A percentile compares a stretch with the other conserved stretches of the same genome.
Evolutionary conservation across 129 eudicot genomes (phyloP).

Genomic region (Chrysanthemum lavandulifolium): DNA sequence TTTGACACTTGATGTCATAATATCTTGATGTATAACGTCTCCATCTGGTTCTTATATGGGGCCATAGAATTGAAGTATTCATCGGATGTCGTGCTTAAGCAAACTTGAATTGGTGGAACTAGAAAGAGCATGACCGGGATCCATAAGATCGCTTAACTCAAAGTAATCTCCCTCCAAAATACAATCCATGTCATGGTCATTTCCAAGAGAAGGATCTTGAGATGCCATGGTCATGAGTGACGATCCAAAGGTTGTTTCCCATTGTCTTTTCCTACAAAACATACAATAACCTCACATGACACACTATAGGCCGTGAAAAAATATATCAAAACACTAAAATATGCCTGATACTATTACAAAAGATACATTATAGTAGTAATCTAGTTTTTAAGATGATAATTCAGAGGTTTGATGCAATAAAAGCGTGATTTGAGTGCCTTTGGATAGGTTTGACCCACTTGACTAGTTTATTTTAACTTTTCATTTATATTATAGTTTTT

Average conservation of each 20-base stretch:
- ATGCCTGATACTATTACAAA: too few species aligned
- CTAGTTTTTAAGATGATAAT: too few species aligned
- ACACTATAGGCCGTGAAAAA: neutral
- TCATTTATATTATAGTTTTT: too few species aligned
- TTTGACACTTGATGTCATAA: conserved; percentile 29
- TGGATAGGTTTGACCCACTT: too few species aligned
- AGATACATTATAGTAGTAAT: too few species aligned
- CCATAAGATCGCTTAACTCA: conserved; percentile 67
- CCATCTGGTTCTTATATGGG: conserved; percentile 49
- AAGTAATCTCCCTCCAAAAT: conserved; percentile 53
- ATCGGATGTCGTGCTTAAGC: conserved; percentile 54
- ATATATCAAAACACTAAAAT: too few species aligned
- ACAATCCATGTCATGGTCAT: conserved; percentile 32
- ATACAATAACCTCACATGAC: neutral
- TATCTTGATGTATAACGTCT: conserved; percentile 21
- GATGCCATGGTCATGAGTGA: neutral
- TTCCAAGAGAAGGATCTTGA: conserved; percentile 15
- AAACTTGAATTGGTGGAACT: conserved; percentile 60
- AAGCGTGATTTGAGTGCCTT: too few species aligned
- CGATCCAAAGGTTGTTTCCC: conserved; percentile 10
- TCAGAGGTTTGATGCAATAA: too few species aligned
- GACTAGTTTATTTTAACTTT: too few species aligned
- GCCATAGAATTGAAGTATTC: conserved; percentile 56
- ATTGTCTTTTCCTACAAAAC: conserved; percentile 23
- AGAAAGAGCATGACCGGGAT: conserved; percentile 45